phyloP scores from a whole-genome alignment of 257 asterid genomes.

The Plantago major region DNA sequence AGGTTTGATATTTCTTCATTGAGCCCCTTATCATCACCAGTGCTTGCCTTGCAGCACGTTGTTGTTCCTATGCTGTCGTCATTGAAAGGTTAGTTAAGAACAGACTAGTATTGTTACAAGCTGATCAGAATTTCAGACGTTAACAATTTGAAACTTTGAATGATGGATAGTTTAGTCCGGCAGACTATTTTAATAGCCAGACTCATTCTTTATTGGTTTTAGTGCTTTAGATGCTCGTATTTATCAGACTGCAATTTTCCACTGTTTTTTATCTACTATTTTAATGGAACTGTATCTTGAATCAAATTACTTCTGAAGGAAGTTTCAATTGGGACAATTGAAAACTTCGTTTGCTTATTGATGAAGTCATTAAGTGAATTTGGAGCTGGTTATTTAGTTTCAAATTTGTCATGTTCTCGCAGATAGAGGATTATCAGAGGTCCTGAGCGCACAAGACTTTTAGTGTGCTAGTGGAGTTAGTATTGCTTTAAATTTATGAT shows the following conservation, averaged over 20 bases:
- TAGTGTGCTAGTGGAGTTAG: too few relatives aligned
- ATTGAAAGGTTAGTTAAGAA: slow-evolving; percentile 47
- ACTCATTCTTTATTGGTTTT: slow-evolving; percentile 3
- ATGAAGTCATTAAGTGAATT: too few relatives aligned
- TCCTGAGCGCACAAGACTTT: too few relatives aligned
- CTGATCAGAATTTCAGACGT: slow-evolving; percentile 17
- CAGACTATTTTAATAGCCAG: not conserved
- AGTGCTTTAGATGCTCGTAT: slow-evolving; percentile 9
- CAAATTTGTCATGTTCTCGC: too few relatives aligned
- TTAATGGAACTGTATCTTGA: not conserved
- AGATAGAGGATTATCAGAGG: too few relatives aligned
- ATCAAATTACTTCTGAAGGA: not conserved
- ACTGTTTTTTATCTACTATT: slow-evolving; percentile 3
- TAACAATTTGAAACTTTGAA: not conserved
- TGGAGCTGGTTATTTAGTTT: too few relatives aligned
- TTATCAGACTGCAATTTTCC: not conserved
- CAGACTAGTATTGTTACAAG: slow-evolving; percentile 5
- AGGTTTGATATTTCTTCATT: slow-evolving; percentile 89
- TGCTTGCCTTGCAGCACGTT: slow-evolving; percentile 74
- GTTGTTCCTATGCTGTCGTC: slow-evolving; percentile 42
- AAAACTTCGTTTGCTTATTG: not conserved
- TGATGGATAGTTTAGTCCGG: too few relatives aligned
- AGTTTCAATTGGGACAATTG: not conserved
- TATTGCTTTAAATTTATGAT: too few relatives aligned
- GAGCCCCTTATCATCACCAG: slow-evolving; percentile 62